phyloP scores from a whole-genome alignment of 768 basidiomycete species.

The Tulasnella calospora region DNA sequence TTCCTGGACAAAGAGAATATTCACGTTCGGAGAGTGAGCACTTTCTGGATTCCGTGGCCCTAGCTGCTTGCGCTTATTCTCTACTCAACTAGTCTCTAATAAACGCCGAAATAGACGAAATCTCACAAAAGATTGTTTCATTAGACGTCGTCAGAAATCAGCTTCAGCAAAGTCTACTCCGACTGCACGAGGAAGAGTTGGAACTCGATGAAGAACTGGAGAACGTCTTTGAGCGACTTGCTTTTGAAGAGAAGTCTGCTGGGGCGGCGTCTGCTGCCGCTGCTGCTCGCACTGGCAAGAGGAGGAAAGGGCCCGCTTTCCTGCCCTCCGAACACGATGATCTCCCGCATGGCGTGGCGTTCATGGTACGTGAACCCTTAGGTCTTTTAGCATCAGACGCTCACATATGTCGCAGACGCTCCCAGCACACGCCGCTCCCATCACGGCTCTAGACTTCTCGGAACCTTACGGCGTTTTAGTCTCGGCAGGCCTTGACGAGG shows the following conservation, averaged over 20 bases:
- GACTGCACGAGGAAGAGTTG: slow-evolving; percentile 88
- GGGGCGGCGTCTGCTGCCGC: slow-evolving; percentile 34
- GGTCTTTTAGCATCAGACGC: not conserved
- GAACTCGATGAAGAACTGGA: slow-evolving; percentile 95
- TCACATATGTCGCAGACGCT: slow-evolving; percentile 55
- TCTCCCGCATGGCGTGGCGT: slow-evolving; percentile 87
- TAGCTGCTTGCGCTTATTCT: slow-evolving; percentile 25
- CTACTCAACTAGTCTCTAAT: slow-evolving; percentile 60
- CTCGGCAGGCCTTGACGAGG: slow-evolving; percentile 70
- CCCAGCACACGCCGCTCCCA: slow-evolving; percentile 69
- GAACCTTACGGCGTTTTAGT: slow-evolving; percentile 96
- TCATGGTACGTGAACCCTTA: slow-evolving; percentile 70
- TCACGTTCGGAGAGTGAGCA: slow-evolving; percentile 74
- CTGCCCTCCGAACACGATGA: slow-evolving; percentile 96
- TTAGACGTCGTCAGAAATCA: slow-evolving; percentile 74
- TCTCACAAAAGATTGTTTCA: slow-evolving; percentile 82
- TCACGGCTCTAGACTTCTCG: slow-evolving; percentile 88
- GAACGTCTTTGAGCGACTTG: slow-evolving; percentile 80
- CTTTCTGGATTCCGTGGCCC: not conserved
- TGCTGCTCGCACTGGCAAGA: slow-evolving; percentile 31
- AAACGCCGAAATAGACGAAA: slow-evolving; percentile 80
- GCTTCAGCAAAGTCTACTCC: slow-evolving; percentile 76
- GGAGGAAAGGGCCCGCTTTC: slow-evolving; percentile 75
- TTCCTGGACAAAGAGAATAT: slow-evolving; percentile 87
- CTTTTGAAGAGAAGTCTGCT: slow-evolving; percentile 54